Base-by-base conservation (phyloP, 2,329 filamentous ascomycete genomes). In the Didymella keratinophila region DNA sequence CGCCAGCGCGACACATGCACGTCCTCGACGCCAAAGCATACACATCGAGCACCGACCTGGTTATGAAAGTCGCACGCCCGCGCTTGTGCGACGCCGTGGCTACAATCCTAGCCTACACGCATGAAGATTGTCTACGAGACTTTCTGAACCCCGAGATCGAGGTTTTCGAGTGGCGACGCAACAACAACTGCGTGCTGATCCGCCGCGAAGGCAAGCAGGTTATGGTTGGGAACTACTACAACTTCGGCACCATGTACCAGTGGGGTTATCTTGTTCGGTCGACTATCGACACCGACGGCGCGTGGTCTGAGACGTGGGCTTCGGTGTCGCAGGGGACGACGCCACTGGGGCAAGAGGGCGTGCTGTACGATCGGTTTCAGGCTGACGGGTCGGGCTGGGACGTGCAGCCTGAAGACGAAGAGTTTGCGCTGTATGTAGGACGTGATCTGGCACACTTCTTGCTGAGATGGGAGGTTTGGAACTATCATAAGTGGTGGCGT, bases 51-150 rank as follows among this genome's bases (percentile, higher is more conserved):
- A 48, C 43, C 2, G 59, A 65, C n/a, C 20, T 25, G 6, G 39
- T 66, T 7, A 23, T 61, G 20, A 49, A 57, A 21, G 48, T 47
- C 16, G 64, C 59, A 0, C 39, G 47, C 0, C 62, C 64, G 12
- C 62, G 66, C 0, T 52, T 69, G 7, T 64, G 62, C 37, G 66
- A 69, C 14, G 64, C 56, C 23, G 58, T 67, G 1, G 62, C 64
- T 2, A 68, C 64, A 1, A 30, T 64, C 0, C 48, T 68, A 12
- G 56, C 58, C 10, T 52, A 58, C 11, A 60, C 64, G 4, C 52
- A 30, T 18, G 61, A 58, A 2, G 30, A 57, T 8, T 55, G 55
- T n/a, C 53, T 68, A 0, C 50, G 49, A n/a, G 62, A 58, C 8
- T 68, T 67, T 10, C 52, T 68, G 16, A 28, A 64, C 14, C 58